Conservation (phyloP, 352 stramenopile species). For the Phytophthora lateralis region DNA sequence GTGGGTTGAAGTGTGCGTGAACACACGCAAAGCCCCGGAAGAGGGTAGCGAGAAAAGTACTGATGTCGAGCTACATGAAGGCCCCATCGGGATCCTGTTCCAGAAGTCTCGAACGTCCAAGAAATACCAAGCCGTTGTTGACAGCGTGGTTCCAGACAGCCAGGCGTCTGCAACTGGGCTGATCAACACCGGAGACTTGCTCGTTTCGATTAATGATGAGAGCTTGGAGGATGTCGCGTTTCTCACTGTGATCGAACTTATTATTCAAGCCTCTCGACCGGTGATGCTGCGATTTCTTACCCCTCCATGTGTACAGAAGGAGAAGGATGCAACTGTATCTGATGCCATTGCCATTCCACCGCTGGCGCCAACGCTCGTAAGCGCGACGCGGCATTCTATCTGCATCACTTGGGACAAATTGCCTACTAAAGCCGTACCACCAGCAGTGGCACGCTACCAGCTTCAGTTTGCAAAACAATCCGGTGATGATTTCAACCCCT, state of each 20-base stretch:
- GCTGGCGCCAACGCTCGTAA: constrained; percentile 68
- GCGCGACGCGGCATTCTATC: constrained; percentile 60
- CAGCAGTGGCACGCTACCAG: constrained; percentile 50
- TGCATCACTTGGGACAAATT: constrained; percentile 71
- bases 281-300: constrained; percentile 75
- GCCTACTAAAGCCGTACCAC: constrained; percentile 11
- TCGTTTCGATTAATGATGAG: constrained; percentile 77
- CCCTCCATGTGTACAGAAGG: constrained; percentile 43
- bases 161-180: constrained; percentile 74
- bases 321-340: constrained; percentile 43
- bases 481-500: constrained; percentile 63
- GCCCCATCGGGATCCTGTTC: constrained; percentile 81
- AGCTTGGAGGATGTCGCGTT: constrained; percentile 71
- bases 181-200: constrained; percentile 71
- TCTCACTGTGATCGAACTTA: constrained; percentile 73
- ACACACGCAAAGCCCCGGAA: constrained; percentile 51
- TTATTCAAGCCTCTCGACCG: constrained; percentile 73
- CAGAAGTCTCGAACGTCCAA: constrained; percentile 71
- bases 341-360: constrained; percentile 65
- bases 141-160: constrained; percentile 82
- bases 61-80: constrained; percentile 74
- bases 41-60: constrained; percentile 54
- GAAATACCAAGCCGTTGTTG: constrained; percentile 75
- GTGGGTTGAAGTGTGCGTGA: constrained; percentile 76
- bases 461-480: constrained; percentile 70